These are phyloP conservation scores for Aspergillus sclerotiicarbonarius DNA, from an alignment of 495 filamentous ascomycete genomes.

Conservation along the genomic window DNA sequence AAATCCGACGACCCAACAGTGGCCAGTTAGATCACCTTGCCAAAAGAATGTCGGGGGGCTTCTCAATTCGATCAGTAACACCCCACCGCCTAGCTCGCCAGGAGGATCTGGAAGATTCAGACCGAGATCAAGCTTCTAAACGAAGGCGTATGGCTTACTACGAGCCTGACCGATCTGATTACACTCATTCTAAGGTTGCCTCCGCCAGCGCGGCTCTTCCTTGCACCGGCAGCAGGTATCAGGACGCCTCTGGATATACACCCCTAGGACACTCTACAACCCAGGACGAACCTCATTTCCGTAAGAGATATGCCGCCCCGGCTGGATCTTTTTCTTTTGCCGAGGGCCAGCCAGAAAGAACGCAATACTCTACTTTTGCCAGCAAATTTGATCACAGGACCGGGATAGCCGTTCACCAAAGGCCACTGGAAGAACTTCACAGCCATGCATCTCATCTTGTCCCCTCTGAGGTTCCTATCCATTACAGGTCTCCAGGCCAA, in stretches of 20 bases:
- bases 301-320: conserved; percentile 23
- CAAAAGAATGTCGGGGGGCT: conserved; percentile 31
- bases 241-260: conserved; percentile 19
- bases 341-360: conserved; percentile 19
- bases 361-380: conserved; percentile 12
- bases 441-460: conserved; percentile 13
- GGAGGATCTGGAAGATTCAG: conserved; percentile 16
- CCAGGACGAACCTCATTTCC: conserved; percentile 22
- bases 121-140: conserved; percentile 28
- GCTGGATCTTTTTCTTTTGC: conserved; percentile 17
- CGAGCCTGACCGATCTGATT: conserved; percentile 13
- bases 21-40: conserved; percentile 31
- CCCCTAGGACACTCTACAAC: conserved; percentile 17
- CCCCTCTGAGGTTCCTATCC: conserved; percentile 7
- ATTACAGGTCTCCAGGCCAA: conserved; percentile 12
- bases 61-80: conserved; percentile 36
- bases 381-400: conserved; percentile 16
- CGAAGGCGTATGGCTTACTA: conserved; percentile 33
- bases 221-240: conserved; percentile 19
- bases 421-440: conserved; percentile 16
- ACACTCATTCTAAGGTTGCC: conserved; percentile 9
- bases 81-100: conserved; percentile 22
- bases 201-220: conserved; percentile 11
- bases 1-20: conserved; percentile 27
- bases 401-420: conserved; percentile 19